phyloP scores from a whole-genome alignment of 139 green algal species.

The Chara braunii region DNA sequence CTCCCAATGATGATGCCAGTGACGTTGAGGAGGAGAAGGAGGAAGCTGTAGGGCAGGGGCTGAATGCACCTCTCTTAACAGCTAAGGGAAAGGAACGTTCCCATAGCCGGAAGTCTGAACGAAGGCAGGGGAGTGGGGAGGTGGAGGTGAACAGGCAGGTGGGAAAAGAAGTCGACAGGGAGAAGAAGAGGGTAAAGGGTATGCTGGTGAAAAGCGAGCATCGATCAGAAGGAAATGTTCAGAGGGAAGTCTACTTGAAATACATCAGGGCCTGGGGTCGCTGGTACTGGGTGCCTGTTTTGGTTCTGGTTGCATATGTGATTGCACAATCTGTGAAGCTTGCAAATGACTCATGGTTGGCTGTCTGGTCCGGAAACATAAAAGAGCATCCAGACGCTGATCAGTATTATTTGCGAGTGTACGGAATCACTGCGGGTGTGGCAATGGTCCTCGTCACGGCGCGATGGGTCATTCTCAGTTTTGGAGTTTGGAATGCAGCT shows the following conservation, averaged over 20 bases:
- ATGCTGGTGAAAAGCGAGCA: conserved; percentile 54
- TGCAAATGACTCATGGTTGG: conserved; percentile 30
- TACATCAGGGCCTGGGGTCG: conserved; percentile 48
- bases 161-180: neutral
- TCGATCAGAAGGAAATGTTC: conserved; percentile 52
- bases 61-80: no score
- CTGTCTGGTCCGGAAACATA: conserved; percentile 28
- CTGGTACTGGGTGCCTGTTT: conserved; percentile 12
- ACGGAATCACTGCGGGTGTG: neutral
- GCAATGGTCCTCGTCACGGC: conserved; percentile 18
- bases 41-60: no score
- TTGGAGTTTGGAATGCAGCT: conserved; percentile 22
- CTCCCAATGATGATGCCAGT: no score
- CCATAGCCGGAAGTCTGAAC: neutral
- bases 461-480: conserved; percentile 2
- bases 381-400: neutral
- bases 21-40: no score
- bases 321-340: conserved; percentile 25
- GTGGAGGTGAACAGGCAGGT: no score
- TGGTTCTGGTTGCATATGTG: conserved; percentile 17
- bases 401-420: conserved; percentile 23
- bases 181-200: neutral
- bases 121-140: neutral
- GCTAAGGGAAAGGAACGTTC: no score
- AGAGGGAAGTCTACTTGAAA: conserved; percentile 40